These are phyloP conservation scores for Tuber magnatum DNA, from an alignment of 495 filamentous ascomycete species.

Conservation along the genomic window DNA sequence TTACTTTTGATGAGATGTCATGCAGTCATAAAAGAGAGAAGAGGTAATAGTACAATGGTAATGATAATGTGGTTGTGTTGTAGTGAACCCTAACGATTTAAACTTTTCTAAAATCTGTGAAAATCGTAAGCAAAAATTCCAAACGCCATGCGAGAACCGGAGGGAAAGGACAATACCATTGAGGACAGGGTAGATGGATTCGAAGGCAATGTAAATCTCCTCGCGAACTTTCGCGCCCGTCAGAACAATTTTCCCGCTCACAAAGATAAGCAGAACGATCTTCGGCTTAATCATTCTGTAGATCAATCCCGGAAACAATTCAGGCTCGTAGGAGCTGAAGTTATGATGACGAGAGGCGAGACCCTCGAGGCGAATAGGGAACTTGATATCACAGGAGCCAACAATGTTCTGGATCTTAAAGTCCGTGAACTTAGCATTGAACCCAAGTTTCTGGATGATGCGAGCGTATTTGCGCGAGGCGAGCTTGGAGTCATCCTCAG, in stretches of 20 bases:
- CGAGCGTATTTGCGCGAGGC: slow-evolving; percentile 96
- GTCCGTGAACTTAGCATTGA: slow-evolving; percentile 99
- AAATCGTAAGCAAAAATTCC: slow-evolving; percentile 39
- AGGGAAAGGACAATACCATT: slow-evolving; percentile 54
- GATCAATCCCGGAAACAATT: slow-evolving; percentile 97
- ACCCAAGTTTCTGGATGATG: slow-evolving; percentile 99
- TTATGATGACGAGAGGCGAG: slow-evolving; percentile 94
- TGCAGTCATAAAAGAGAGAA: slow-evolving; percentile 42
- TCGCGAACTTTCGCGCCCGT: slow-evolving; percentile 97
- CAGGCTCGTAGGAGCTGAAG: slow-evolving; percentile 98
- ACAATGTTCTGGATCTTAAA: slow-evolving; percentile 99
- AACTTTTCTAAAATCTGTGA: slow-evolving; percentile 60
- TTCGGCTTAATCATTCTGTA: slow-evolving; percentile 99
- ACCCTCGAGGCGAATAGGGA: slow-evolving; percentile 94
- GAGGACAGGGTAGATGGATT: slow-evolving; percentile 97
- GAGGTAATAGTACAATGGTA: slow-evolving; percentile 39
- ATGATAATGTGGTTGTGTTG: slow-evolving; percentile 19
- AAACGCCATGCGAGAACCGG: slow-evolving; percentile 6
- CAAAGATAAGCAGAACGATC: slow-evolving; percentile 98
- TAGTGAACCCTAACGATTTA: slow-evolving; percentile 41
- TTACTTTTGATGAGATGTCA: slow-evolving; percentile 38
- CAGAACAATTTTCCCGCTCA: slow-evolving; percentile 96
- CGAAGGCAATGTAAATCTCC: slow-evolving; percentile 97
- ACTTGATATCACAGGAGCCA: slow-evolving; percentile 97
- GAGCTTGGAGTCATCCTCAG: slow-evolving; percentile 94